A percentile compares a stretch with the other conserved stretches of the same genome.
Conservation (phyloP, 352 stramenopile genomes). For the Pythium oligandrum region DNA sequence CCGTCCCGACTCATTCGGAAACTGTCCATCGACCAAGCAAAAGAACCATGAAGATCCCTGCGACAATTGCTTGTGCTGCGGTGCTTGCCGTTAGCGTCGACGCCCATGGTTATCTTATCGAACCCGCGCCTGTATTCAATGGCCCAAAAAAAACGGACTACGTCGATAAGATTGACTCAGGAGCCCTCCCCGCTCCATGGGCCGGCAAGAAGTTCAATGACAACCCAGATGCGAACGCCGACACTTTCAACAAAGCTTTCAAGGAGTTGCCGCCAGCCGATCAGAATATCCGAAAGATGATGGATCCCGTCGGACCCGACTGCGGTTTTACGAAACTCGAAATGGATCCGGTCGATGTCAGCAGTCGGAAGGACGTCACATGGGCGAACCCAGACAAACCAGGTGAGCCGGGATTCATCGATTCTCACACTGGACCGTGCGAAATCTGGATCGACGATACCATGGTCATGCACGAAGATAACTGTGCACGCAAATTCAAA, state of each 20-base stretch:
- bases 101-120: background rate
- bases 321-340: conserved; percentile 21
- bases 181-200: background rate
- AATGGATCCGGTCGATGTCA: conserved; percentile 14
- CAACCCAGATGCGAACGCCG: conserved; percentile 25
- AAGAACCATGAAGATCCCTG: too few species aligned
- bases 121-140: background rate
- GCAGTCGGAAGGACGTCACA: conserved; percentile 6
- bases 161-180: background rate
- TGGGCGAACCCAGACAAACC: conserved; percentile 29
- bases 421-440: conserved; percentile 38
- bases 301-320: conserved; percentile 17
- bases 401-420: conserved; percentile 27
- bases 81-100: background rate
- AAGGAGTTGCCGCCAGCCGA: conserved; percentile 6
- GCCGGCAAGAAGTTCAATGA: conserved; percentile 24
- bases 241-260: conserved; percentile 24
- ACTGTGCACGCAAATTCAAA: conserved; percentile 33
- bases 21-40: too few species aligned
- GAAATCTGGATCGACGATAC: conserved; percentile 40
- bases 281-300: conserved; percentile 24
- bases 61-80: too few species aligned
- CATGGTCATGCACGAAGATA: conserved; percentile 21
- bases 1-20: too few species aligned
- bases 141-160: background rate